Base-by-base conservation (phyloP, 1,284 basidiomycete species). In the Athelia psychrophila region DNA sequence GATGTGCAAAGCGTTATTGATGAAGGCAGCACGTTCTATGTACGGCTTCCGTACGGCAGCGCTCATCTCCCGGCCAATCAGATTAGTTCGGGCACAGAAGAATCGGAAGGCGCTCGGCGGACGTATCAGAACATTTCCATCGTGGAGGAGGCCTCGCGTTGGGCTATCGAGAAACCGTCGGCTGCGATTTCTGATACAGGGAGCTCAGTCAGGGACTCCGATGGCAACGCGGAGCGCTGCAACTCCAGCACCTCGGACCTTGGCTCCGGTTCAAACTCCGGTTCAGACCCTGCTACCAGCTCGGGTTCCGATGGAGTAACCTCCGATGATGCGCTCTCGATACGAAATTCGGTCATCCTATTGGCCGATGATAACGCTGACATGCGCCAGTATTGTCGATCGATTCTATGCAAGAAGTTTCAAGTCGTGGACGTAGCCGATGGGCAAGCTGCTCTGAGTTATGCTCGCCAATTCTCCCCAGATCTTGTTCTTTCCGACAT, bases 401-500 rank as follows among this genome's bases (percentile, higher is more conserved):
- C 58, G 15, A 57, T 59, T 72, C 38, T 58, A 58, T 5, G 66
- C 65, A 19, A 71, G 60, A 56, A 73, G 68, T 33, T 40, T 49
- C 60, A 54, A 2, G 60, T 76, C 18, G 54, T 63, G n/a, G 40
- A 57, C 36, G 47, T 50, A 2, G 20, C 53, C 4, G 48, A 57
- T 33, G 51, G 53, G 2, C 54, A 52, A 40, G 54, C 48, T 24
- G 53, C 51, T 13, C 56, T 53, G 18, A 51, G 55, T 5, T 51
- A 64, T 18, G 65, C 65, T 44, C 50, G 57, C 22, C 53, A 53
- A n/a, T 46, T 52, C 9, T 47, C 47, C 18, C 65, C 59, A 4
- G 56, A 56, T 63, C 64, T 44, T 58, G 64, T 75, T 48, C 58
- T 74, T 13, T 64, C 68, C 1, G 74, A 76, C 49, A 64, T 72